Base-by-base conservation (phyloP, 2,329 filamentous ascomycete genomes). In the Beauveria scarabaeidicola region DNA sequence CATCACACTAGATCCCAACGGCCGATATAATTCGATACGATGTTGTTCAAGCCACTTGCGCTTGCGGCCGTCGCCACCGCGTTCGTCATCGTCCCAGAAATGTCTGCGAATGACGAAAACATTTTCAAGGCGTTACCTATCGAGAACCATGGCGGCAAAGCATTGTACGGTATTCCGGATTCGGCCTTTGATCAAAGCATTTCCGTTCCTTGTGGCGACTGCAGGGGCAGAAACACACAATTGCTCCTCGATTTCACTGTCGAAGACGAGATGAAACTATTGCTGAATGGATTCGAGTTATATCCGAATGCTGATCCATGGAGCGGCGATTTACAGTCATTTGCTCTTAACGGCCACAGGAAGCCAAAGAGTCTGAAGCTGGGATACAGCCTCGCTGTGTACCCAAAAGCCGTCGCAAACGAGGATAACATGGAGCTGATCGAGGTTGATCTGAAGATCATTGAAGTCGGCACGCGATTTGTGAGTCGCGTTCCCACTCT, bases 231-330 rank as follows among this genome's bases (percentile, higher is more conserved):
- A 38, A 65, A 75, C 60, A 74, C 72, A 67, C 73, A 77, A 58
- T 71, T 86, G 60, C 73, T 78, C 63, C 73, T 88, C 43, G 76
- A 80, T 65, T 81, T 88, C 66, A 73, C 69, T 60, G 69, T 88
- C 62, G 76, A 81, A 17, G 73, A 73, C 52, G 66, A 68, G 61
- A 76, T 80, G 62, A 74, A 73, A 46, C 73, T 89, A 27, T 67
- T 82, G 41, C 66, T 88, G 60, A 87, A 88, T 70, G 82, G 79
- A 60, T 79, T 81, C 62, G 79, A 83, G 65, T 74, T 88, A 19
- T 88, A 85, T 64, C 81, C 82, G 17, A 71, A 76, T 55, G 70
- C 81, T 63, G 73, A 81, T 67, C 74, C 78, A 1, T 74, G 77
- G 68, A 69, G 68, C 63, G 70, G 72, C 52, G 70, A 71, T 9